phyloP scores from a whole-genome alignment of 176 grass and related monocot species.

The Avena insularis region DNA sequence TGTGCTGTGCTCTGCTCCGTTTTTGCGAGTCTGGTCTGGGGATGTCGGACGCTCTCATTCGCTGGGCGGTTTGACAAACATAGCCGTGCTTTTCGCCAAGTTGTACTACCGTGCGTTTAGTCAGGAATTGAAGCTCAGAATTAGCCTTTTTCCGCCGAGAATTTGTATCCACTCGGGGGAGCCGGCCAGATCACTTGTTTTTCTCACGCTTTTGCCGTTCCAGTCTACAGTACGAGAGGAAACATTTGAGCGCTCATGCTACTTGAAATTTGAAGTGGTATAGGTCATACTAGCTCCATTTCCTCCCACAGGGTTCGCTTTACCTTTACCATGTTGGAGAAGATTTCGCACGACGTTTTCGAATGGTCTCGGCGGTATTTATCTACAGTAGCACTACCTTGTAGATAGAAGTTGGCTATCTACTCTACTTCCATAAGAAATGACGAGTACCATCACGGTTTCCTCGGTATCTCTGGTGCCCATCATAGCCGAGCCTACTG shows the following conservation, averaged over 20 bases:
- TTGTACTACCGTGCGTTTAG: background rate
- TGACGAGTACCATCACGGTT: no score
- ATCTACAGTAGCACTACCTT: background rate
- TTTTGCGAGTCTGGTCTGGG: background rate
- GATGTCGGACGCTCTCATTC: background rate
- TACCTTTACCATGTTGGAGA: background rate
- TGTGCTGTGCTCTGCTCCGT: background rate
- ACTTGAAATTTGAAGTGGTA: background rate
- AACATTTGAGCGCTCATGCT: background rate
- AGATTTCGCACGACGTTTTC: slow-evolving; percentile 29
- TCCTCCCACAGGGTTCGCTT: background rate
- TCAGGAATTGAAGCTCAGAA: background rate
- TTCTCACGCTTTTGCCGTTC: background rate
- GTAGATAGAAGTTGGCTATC: slow-evolving; percentile 21
- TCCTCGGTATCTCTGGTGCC: background rate
- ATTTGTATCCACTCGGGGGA: background rate
- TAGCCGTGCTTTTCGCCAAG: background rate
- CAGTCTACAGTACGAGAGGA: background rate
- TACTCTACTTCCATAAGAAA: slow-evolving; percentile 3
- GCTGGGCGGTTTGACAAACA: background rate
- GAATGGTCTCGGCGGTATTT: slow-evolving; percentile 34
- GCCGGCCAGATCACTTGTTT: background rate
- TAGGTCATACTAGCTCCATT: background rate
- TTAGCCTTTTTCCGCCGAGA: background rate
- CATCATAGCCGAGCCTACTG: slow-evolving; percentile 38